These are phyloP conservation scores for Xylaria sp. DNA, from an alignment of 2,329 filamentous ascomycete genomes.

Conservation along the genomic window DNA sequence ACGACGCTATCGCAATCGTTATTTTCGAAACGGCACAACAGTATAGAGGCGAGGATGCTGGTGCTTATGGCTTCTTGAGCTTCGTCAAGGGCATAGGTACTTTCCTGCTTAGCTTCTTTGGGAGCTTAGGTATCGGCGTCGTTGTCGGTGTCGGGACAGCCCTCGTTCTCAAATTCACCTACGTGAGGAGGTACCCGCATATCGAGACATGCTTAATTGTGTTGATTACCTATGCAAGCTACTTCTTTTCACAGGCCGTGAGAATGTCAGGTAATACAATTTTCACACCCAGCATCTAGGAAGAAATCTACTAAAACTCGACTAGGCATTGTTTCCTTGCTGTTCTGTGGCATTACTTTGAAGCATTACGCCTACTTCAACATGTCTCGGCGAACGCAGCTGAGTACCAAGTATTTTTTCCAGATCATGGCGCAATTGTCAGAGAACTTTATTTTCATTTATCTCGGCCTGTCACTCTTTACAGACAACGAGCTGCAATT, in stretches of 20 bases:
- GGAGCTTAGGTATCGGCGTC: slow-evolving; percentile 89
- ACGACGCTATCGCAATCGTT: slow-evolving; percentile 98
- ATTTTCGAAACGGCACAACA: slow-evolving; percentile 97
- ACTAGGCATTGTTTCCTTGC: slow-evolving; percentile 88
- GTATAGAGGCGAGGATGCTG: slow-evolving; percentile 80
- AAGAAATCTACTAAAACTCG: slow-evolving; percentile 16
- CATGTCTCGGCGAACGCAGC: slow-evolving; percentile 96
- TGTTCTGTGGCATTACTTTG: slow-evolving; percentile 97
- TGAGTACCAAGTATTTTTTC: slow-evolving; percentile 98
- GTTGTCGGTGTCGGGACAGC: slow-evolving; percentile 88
- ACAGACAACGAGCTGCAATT: slow-evolving; percentile 89
- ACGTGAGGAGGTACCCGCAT: slow-evolving; percentile 90
- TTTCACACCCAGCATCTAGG: too few relatives aligned
- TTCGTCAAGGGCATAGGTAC: slow-evolving; percentile 92
- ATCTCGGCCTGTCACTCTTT: slow-evolving; percentile 92
- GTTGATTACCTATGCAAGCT: slow-evolving; percentile 93
- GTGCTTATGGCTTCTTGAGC: slow-evolving; percentile 79
- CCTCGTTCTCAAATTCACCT: slow-evolving; percentile 91
- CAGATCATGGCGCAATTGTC: slow-evolving; percentile 93
- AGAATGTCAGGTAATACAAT: slow-evolving; percentile 85
- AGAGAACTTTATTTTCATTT: slow-evolving; percentile 99
- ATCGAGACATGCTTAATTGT: slow-evolving; percentile 96
- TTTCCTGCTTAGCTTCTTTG: slow-evolving; percentile 96
- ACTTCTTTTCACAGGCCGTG: slow-evolving; percentile 96
- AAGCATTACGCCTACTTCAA: slow-evolving; percentile 99